Evolutionary conservation across 2,329 filamentous ascomycete species (phyloP), one percentile per base, ranked within the genome.

Genomic region (Fusarium humuli): DNA sequence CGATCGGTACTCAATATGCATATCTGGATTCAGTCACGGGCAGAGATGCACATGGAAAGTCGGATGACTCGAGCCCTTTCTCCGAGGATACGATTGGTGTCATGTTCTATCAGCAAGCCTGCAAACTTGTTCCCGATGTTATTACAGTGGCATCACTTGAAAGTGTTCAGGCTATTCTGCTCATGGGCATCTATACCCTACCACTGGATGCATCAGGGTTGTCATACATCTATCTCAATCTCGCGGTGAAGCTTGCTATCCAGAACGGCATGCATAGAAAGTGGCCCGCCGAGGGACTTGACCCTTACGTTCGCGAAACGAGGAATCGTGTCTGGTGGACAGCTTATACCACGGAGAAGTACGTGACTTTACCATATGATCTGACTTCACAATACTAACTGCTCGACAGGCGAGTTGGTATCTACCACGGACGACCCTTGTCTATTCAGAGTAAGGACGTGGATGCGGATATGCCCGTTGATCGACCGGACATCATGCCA

Each of bases 221-320:
- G 22, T 84, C 84, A 4, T 89, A 88, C 67, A 86, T 85, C 5
- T 89, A 89, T 67, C 80, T 88, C 48, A 86, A 85, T 9, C 75
- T 89, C 14, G 85, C 85, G 3, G 78, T 88, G 44, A 87, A 87
- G 63, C 78, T 89, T 61, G 87, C 86, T 3, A 87, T 88, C 16
- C 86, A 88, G 65, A 88, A 88, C 71, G 87, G 87, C 12, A 87
- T 89, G 86, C 87, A 89, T 68, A 80, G 87, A 50, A 83, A 80
- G 57, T 85, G 84, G 61, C 77, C 81, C 3, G 84, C 83, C 3
- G 81, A 83, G 52, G 83, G 80, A 1, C 78, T 87, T 13, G 83
- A 85, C 30, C 77, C 82, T 13, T 79, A 80, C 30, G 82, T 85
- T 64, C 79, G 84, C 16, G 86, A 88, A 78, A 83, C 82, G 5